Conservation (phyloP, 108 stramenopile species). For the Cylindrotheca fusiformis region DNA sequence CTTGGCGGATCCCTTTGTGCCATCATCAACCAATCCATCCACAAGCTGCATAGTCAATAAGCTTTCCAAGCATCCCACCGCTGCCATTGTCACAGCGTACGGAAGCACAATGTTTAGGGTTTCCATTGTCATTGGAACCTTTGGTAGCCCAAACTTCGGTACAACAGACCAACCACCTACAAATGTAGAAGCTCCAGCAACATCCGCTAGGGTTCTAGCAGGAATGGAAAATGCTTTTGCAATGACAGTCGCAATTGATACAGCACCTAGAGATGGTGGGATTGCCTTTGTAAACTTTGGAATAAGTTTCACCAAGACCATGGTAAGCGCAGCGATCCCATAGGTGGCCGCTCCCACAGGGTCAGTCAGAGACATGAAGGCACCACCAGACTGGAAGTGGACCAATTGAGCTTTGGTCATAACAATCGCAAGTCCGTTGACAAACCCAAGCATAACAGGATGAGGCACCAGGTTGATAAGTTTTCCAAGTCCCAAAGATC, state of each 20-base stretch:
- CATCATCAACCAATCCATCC: constrained; percentile 78
- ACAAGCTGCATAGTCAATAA: constrained; percentile 77
- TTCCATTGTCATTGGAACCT: constrained; percentile 47
- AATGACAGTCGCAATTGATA: constrained; percentile 39
- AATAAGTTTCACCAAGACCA: constrained; percentile 59
- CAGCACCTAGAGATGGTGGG: constrained; percentile 69
- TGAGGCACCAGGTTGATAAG: constrained; percentile 83
- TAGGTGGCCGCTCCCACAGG: constrained; percentile 43
- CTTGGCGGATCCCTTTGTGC: constrained; percentile 62
- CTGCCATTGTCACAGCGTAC: constrained; percentile 74
- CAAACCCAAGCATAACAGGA: constrained; percentile 92
- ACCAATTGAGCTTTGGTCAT: constrained; percentile 86
- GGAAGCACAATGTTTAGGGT: constrained; percentile 56
- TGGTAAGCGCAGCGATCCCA: constrained; percentile 59
- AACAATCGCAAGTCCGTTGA: constrained; percentile 88
- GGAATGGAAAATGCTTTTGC: constrained; percentile 51
- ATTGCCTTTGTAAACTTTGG: constrained; percentile 52
- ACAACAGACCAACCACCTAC: constrained; percentile 61
- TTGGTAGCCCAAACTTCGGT: constrained; percentile 58
- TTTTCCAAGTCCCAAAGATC: constrained; percentile 64
- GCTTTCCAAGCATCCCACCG: constrained; percentile 70
- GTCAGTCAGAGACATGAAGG: constrained; percentile 35
- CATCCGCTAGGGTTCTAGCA: constrained; percentile 60
- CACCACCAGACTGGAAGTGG: constrained; percentile 60
- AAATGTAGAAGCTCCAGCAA: constrained; percentile 62